Base-by-base conservation (phyloP, 129 eudicot genomes). In the Chrysanthemum lavandulifolium region DNA sequence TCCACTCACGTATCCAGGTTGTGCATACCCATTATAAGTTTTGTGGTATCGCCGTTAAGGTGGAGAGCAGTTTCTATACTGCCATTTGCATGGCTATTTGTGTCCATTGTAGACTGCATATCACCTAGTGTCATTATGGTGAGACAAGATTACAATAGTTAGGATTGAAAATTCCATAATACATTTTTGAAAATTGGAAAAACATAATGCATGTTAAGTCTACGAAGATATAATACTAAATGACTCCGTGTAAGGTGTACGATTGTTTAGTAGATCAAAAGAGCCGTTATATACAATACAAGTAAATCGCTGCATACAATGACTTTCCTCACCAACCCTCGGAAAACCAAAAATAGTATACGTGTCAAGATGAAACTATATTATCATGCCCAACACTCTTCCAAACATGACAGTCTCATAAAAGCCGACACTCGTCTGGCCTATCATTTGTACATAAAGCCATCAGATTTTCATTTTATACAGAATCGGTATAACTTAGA, bases 1-100 rank as follows among this genome's bases (percentile, higher is more conserved):
- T 54, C 97, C 97, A 64, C 75, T 81, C 67, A 84, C 99, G 69
- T 66, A 84, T 29, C 75, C 75, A 45, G 78, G 60, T n/a, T 76
- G 69, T 11, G 73, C 67, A 77, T 77, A 79, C 58, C 60, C 82
- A 48, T 63, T 52, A 33, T 69, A 62, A 25, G 58, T 70, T 61
- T 60, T 27, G 68, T 73, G 9, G 63, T 60, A 29, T 50, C 74
- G 69, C 69, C 81, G 49, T 70, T 60, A 19, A 40, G 47, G 47
- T 40, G 47, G 10, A 40, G 47, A 40, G 47, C 10, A 40, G 47
- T 40, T 6, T 40, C 47, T 40, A 40, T 40, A 40, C 67, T n/a
- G 53, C 82, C 92, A 67, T 82, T 89, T 73, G 79, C 63, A 71
- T 84, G 85, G 79, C 90, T 21, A 52, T 67, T 79, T 67, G 73